Evolutionary conservation across 495 filamentous ascomycete genomes (phyloP).

Genomic region (Mytilinidion resinicola): DNA sequence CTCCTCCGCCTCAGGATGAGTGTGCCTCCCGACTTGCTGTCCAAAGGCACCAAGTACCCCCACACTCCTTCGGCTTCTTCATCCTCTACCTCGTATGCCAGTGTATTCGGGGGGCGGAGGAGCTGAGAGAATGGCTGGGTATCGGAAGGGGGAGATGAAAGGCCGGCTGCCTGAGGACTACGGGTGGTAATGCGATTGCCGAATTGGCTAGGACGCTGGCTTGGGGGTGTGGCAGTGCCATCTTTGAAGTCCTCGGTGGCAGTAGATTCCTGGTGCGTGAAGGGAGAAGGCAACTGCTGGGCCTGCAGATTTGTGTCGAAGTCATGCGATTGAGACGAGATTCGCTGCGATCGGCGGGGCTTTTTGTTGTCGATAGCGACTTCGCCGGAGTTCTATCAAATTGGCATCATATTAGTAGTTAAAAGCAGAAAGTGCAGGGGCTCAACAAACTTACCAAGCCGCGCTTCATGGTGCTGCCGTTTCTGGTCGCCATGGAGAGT

Average conservation of each 20-base stretch:
- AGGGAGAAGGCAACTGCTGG: slow-evolving; percentile 72
- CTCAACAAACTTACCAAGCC: too few species aligned
- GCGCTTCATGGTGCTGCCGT: too few species aligned
- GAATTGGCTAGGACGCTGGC: slow-evolving; percentile 51
- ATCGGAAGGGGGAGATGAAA: slow-evolving; percentile 60
- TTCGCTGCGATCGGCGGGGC: slow-evolving; percentile 56
- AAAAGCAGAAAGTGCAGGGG: too few species aligned
- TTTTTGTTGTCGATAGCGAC: slow-evolving; percentile 47
- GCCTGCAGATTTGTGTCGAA: slow-evolving; percentile 46
- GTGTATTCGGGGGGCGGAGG: slow-evolving; percentile 62
- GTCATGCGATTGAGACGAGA: slow-evolving; percentile 45
- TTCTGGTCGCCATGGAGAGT: too few species aligned
- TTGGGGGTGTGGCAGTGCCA: slow-evolving; percentile 64
- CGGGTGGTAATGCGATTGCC: slow-evolving; percentile 43
- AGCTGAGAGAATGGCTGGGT: slow-evolving; percentile 73
- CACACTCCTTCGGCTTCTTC: slow-evolving; percentile 87
- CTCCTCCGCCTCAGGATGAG: slow-evolving; percentile 66
- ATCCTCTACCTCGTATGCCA: slow-evolving; percentile 77
- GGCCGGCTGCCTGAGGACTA: slow-evolving; percentile 47
- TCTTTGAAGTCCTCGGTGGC: slow-evolving; percentile 59
- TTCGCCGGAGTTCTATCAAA: neutral
- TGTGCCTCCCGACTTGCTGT: slow-evolving; percentile 58
- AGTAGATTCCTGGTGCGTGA: slow-evolving; percentile 59
- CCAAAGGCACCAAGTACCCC: slow-evolving; percentile 86
- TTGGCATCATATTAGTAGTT: too few species aligned